Evolutionary conservation across 2,329 filamentous ascomycete genomes (phyloP), one percentile per base, ranked within the genome.

Genomic region (Sporothrix dimorphospora): DNA sequence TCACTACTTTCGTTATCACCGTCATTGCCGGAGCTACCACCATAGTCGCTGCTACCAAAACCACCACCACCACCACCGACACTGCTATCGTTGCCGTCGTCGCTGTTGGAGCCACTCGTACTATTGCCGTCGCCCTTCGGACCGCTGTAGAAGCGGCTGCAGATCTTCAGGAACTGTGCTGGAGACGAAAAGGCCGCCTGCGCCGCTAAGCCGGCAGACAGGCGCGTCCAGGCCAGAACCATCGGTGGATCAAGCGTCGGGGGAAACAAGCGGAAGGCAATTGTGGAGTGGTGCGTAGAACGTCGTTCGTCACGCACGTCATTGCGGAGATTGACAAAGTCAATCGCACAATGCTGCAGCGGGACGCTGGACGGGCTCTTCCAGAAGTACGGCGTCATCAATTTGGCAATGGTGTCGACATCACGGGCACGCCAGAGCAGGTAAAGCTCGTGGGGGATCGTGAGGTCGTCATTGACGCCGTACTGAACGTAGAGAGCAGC

Each of bases 391-490:
- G 65, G 65, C 21, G 65, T 71, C 63, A 71, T 24, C 24, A 72
- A 53, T 1, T 38, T 19, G 40, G 51, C 53, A n/a, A 68, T 38
- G 11, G 38, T 27, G 47, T 68, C 53, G n/a, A 21, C n/a, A 7
- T 45, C 27, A 19, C 24, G 57, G 24, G 57, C 55, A 9, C 42
- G 69, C 69, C 69, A 71, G 34, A 71, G 69, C 57, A 71, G 57
- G 69, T 55, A 71, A 27, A 71, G 42, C 55, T 71, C 69, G 30
- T 63, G 30, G 24, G 45, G 19, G 24, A 65, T 8, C 9, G 24
- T 45, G 38, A 30, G n/a, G 12, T 12, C 19, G 70, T 16, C 9
- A 14, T 45, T 51, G 49, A 57, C 40, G 24, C 38, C 27, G 30
- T n/a, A 68, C 45, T 40, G n/a, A 5, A 6, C 3, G 21, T 12